Evolutionary conservation across 208 protist species (phyloP), one percentile per base, ranked within the genome.

Genomic region (Phytomonas francai): DNA sequence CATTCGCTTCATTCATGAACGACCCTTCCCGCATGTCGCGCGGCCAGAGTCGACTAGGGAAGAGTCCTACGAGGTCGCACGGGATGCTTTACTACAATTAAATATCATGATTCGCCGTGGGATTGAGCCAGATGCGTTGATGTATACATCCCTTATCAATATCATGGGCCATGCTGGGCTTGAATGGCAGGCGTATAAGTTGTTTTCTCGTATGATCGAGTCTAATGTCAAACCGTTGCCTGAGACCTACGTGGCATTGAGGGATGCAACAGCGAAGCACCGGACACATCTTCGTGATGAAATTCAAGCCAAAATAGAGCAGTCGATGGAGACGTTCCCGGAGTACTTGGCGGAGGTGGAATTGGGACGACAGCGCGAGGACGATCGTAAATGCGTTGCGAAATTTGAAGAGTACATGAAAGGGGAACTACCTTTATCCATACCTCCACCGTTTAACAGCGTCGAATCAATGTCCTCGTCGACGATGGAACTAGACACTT

Each of bases 131-230:
- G 91, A 97, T 66, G 90, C 82, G 34, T 77, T 94, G 36, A 95
- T 93, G 87, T 97, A 97, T 84, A 97, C 88, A n/a, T 84, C 85
- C 1, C 80, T 97, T 39, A 96, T 97, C 64, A 72, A 78, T 27
- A 94, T 81, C 39, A 97, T 97, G 93, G 93, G 79, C 27, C 75
- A 79, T 0, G 90, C 90, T 11, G 73, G 82, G 8, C 68, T 96
- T 36, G 93, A 97, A 81, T 95, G 90, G 88, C 90, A 95, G 81
- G 93, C 93, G 30, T 97, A 95, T 74, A 97, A 97, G 73, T 79
- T 97, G 27, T 97, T 97, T 69, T 94, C 90, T 16, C 83, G 93
- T 39, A 97, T 97, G 93, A 70, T 97, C 25, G 90, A 97, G 73
- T 73, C 84, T 56, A 69, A 85, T 42, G 74, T 97, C 14, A 80